Percentiles rank a stretch among this genome's conserved stretches.
These are phyloP conservation scores for Pichia nanzhaoensis DNA, from an alignment of 805 yeast genomes.

Conservation along the genomic window DNA sequence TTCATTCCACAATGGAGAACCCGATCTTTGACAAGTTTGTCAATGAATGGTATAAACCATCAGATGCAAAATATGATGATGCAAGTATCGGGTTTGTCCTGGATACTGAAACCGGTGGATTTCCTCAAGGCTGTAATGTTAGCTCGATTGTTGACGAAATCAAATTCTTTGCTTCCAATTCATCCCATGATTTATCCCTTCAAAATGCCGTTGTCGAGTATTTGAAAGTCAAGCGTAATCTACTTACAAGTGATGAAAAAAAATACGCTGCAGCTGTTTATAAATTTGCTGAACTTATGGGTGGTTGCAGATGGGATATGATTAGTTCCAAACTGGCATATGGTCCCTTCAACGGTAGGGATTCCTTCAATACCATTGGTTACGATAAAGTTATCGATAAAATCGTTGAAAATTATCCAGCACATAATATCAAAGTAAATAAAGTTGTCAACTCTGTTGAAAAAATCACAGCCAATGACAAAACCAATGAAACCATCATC, in stretches of 20 bases:
- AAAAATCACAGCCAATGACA: conserved; percentile 14
- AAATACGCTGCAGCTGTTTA: conserved; percentile 25
- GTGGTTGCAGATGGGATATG: conserved; percentile 28
- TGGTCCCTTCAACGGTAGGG: conserved; percentile 28
- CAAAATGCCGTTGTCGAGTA: conserved; percentile 24
- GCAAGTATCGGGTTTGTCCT: conserved; percentile 11
- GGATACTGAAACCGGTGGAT: conserved; percentile 7
- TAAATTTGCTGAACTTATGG: conserved; percentile 25
- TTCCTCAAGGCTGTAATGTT: conserved; percentile 26
- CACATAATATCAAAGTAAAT: conserved; percentile 17
- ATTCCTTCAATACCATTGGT: conserved; percentile 25
- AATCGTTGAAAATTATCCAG: conserved; percentile 23
- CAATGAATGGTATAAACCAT: conserved; percentile 16
- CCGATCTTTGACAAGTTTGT: conserved; percentile 30
- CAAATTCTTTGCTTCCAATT: conserved; percentile 29
- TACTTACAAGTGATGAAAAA: conserved; percentile 23
- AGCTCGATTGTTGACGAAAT: conserved; percentile 28
- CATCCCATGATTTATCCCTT: conserved; percentile 23
- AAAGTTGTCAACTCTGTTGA: conserved; percentile 26
- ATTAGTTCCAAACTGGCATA: conserved; percentile 22
- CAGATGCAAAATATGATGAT: conserved; percentile 28
- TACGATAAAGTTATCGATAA: conserved; percentile 26
- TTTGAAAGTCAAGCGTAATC: conserved; percentile 14
- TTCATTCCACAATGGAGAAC: conserved; percentile 42
- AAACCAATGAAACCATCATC: conserved; percentile 8